Evolutionary conservation across 202 grass and related monocot species (phyloP).

Genomic region (Schoenoplectus tabernaemontani): DNA sequence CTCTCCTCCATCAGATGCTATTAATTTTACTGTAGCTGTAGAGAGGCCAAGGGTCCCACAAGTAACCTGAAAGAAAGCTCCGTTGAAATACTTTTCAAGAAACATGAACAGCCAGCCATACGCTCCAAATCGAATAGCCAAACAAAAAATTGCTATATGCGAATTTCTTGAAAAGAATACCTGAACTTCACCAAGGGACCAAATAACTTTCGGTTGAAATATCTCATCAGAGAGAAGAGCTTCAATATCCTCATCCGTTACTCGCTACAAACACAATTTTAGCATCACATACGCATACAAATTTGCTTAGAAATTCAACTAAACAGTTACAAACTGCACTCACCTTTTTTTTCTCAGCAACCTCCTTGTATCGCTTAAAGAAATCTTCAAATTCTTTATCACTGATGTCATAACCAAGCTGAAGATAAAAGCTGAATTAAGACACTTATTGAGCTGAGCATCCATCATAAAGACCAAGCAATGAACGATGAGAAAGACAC

Average conservation of each 20-base stretch:
- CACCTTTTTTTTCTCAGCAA: conserved; percentile 98
- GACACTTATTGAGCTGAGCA: neutral
- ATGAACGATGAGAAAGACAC: neutral
- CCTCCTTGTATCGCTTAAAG: conserved; percentile 96
- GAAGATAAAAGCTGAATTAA: conserved; percentile 11
- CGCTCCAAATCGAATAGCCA: neutral
- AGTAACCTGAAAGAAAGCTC: conserved; percentile 29
- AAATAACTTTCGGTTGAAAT: conserved; percentile 85
- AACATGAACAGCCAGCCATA: neutral
- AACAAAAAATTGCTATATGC: neutral
- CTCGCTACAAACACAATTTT: conserved; percentile 40
- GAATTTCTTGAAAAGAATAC: conserved; percentile 31
- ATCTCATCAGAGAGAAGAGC: conserved; percentile 84
- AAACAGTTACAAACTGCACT: conserved; percentile 19
- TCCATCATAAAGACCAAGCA: neutral
- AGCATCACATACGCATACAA: neutral
- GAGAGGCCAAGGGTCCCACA: conserved; percentile 95
- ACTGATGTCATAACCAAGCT: conserved; percentile 90
- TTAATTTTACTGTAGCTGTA: conserved; percentile 91
- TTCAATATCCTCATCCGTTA: conserved; percentile 89
- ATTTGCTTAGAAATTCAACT: neutral
- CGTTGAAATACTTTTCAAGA: conserved; percentile 14
- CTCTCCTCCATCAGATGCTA: conserved; percentile 59
- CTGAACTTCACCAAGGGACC: conserved; percentile 86
- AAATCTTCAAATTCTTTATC: conserved; percentile 91